phyloP scores from a whole-genome alignment of 192 early-diverging fungal genomes.

The Umbelopsis ramanniana region DNA sequence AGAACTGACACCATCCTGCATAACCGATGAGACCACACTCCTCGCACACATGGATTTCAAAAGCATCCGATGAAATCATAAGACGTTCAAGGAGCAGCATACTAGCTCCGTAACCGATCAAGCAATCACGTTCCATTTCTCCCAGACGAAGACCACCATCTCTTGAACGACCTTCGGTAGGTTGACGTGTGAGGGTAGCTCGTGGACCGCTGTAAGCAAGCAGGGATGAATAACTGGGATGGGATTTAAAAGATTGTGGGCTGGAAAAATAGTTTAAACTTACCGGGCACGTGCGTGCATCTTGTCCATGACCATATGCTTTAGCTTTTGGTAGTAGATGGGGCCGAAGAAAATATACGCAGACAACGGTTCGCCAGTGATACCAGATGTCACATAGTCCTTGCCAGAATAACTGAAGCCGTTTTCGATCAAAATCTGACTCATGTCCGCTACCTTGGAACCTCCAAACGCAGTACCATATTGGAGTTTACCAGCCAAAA shows the following conservation, averaged over 20 bases:
- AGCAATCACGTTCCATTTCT: conserved; percentile 98
- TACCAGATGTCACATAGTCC: conserved; percentile 92
- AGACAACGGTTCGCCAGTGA: conserved; percentile 87
- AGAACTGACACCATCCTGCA: conserved; percentile 91
- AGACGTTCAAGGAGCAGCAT: conserved; percentile 93
- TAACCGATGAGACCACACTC: conserved; percentile 91
- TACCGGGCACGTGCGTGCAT: conserved; percentile 93
- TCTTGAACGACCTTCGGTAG: conserved; percentile 95
- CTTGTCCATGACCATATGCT: conserved; percentile 99
- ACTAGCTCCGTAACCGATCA: conserved; percentile 96
- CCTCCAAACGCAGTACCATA: conserved; percentile 98
- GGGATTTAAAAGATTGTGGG: background rate
- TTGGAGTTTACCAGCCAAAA: conserved; percentile 87
- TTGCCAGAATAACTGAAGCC: conserved; percentile 98
- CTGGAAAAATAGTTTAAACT: background rate
- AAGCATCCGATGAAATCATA: conserved; percentile 91
- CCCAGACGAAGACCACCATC: conserved; percentile 97
- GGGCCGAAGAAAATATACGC: conserved; percentile 98
- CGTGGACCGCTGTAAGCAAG: conserved; percentile 74
- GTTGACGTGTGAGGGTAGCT: conserved; percentile 90
- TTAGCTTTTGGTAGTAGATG: conserved; percentile 96
- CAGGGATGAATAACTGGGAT: background rate
- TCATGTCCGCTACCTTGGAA: conserved; percentile 96
- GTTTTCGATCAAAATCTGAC: conserved; percentile 84
- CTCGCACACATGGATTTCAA: conserved; percentile 91